Base-by-base conservation (phyloP, 1,139 yeast species). In the Taphrina betulina region DNA sequence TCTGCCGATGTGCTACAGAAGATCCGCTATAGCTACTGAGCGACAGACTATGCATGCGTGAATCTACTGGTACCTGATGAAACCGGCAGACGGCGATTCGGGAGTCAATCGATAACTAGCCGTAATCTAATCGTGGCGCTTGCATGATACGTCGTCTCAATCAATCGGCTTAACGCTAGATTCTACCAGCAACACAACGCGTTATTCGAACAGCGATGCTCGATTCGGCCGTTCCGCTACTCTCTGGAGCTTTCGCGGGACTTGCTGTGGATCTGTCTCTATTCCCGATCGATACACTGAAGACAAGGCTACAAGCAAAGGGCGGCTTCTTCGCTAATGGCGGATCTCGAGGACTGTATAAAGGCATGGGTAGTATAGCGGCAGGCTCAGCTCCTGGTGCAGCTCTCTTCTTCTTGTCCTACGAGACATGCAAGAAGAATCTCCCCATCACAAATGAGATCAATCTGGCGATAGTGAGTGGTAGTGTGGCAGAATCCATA, bases 321-420 rank as follows among this genome's bases (percentile, higher is more conserved):
- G 96, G 96, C 28, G 98, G 98, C 0, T 90, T 92, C 66, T 86
- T 88, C 68, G 74, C 71, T 20, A 92, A 90, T 70, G 98, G 98
- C 24, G 98, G 96, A 1, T 92, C 92, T 79, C 74, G 71, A 53
- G 97, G 97, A 0, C 83, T 94, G 14, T 92, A 92, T 66, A 77
- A 84, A 62, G 99, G 99, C 1, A 75, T 92, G 7, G 97, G 97
- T 1, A 85, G 95, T 44, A 92, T 95, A 20, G 85, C 92, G 23
- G 83, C 90, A 20, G 98, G 97, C 0, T 85, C 95, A 54, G 97
- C 98, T 0, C 99, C 99, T 0, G 76, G 77, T 16, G 70, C 97
- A 0, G 78, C 96, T 7, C 72, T 92, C 38, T 92, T 92, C 67
- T 92, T 92, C 69, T 78, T 89, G 58, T 85, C 96, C 2, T 92